Evolutionary conservation across 2,329 filamentous ascomycete species (phyloP), one percentile per base, ranked within the genome.

Genomic region (Pseudogymnoascus sp.): DNA sequence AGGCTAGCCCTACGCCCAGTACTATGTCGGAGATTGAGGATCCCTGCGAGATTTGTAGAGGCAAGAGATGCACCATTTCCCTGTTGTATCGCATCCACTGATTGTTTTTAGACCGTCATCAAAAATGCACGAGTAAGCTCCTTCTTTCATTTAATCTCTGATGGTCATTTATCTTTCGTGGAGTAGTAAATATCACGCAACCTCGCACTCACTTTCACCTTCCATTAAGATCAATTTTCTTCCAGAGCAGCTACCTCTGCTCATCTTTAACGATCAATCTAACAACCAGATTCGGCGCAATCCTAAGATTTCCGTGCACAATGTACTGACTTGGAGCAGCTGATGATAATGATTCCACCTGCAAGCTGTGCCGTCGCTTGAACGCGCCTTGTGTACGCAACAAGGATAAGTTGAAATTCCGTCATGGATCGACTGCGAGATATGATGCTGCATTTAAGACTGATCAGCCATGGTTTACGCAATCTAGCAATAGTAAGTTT

Each of bases 361-460:
- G 41, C 41, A 45, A 45, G 41, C 18, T 45, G 5, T 45, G 41
- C 41, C 41, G 8, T 45, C 41, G 41, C 5, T 23, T 45, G 41
- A 23, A 45, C 18, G 11, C 18, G 41, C 18, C 14, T 45, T 45
- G 41, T 45, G 41, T 45, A 21, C 41, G 35, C 23, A 49, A 25
- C 14, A 45, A 25, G 6, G 60, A 25, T 25, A 21, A 16, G 16
- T 43, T 52, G n/a, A 58, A 45, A 16, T 75, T 75, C 63, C 65
- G 71, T 8, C 73, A 74, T 67, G 72, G 73, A 28, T 74, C 72
- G 14, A 71, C 69, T 64, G 71, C 71, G 16, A 69, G 65, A 63
- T 73, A 73, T 65, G 68, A 73, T 63, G 64, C 65, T 38, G 65
- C 69, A 35, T 74, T 75, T 61, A 65, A 72, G 28, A 67, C 69